Percentiles rank a stretch among this genome's conserved stretches.
phyloP scores from a whole-genome alignment of 106 monocot genomes.

The Hemerocallis citrina region DNA sequence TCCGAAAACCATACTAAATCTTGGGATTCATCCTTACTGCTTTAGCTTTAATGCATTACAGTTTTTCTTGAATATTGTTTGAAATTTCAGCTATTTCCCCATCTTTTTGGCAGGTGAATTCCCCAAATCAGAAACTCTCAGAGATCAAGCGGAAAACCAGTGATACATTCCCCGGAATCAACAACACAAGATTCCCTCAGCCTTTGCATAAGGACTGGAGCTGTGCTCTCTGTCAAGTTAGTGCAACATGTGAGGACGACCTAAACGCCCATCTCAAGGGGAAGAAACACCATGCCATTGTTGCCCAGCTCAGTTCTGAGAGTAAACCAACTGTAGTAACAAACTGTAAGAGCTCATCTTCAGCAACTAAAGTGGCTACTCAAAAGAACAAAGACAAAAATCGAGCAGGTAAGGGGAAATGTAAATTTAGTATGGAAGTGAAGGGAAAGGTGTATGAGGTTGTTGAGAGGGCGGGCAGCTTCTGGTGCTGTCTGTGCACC shows the following conservation, averaged over 20 bases:
- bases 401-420: too few species aligned
- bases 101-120: too few species aligned
- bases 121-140: background rate
- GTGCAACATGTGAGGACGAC: slow-evolving; percentile 9
- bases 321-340: background rate
- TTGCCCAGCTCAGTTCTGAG: background rate
- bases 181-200: background rate
- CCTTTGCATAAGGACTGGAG: slow-evolving; percentile 1
- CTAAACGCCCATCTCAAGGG: slow-evolving; percentile 25
- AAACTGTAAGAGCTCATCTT: too few species aligned
- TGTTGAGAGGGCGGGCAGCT: background rate
- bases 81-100: too few species aligned
- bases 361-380: too few species aligned
- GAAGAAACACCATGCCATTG: slow-evolving; percentile 21
- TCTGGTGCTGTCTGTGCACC: background rate
- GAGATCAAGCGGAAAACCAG: background rate
- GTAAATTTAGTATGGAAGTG: too few species aligned
- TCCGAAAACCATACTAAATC: too few species aligned
- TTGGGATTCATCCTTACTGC: too few species aligned
- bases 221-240: slow-evolving; percentile 29
- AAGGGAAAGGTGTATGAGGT: background rate
- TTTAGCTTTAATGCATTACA: too few species aligned
- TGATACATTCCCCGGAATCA: background rate
- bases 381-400: too few species aligned
- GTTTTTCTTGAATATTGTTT: too few species aligned